Evolutionary conservation across 2,329 filamentous ascomycete species (phyloP).

Genomic region (Fusarium scirpi): DNA sequence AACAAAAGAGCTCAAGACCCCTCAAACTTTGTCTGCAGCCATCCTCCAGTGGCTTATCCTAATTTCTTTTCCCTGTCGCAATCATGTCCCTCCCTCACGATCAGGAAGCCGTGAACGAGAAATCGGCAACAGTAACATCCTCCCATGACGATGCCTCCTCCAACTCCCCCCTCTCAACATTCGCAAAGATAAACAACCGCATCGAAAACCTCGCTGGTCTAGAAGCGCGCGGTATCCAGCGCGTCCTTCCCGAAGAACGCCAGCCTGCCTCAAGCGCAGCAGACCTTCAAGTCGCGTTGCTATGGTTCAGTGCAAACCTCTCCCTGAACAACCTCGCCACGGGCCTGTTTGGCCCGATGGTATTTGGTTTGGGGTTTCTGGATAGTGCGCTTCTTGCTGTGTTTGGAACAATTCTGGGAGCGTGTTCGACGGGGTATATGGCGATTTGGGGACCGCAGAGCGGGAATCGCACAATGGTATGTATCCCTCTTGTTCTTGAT

Average conservation of each 20-base stretch:
- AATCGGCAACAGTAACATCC: constrained; percentile 18
- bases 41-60: not conserved
- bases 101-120: constrained; percentile 31
- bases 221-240: constrained; percentile 56
- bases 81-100: constrained; percentile 16
- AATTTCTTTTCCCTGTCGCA: constrained; percentile 8
- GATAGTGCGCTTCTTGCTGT: constrained; percentile 79
- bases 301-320: constrained; percentile 61
- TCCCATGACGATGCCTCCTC: constrained; percentile 14
- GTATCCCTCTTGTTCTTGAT: no score
- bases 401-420: constrained; percentile 81
- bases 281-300: constrained; percentile 55
- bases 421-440: constrained; percentile 80
- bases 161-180: constrained; percentile 13
- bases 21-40: not conserved
- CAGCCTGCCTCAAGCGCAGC: constrained; percentile 49
- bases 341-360: constrained; percentile 74
- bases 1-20: not conserved
- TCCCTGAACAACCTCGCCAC: constrained; percentile 68
- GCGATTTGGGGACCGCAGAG: constrained; percentile 80
- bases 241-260: constrained; percentile 54
- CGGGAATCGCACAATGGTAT: constrained; percentile 79
- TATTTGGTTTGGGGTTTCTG: constrained; percentile 78
- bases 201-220: constrained; percentile 51
- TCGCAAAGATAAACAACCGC: constrained; percentile 35